Evolutionary conservation across 2,329 filamentous ascomycete genomes (phyloP), one percentile per base, ranked within the genome.

Genomic region (Talaromyces piceae): DNA sequence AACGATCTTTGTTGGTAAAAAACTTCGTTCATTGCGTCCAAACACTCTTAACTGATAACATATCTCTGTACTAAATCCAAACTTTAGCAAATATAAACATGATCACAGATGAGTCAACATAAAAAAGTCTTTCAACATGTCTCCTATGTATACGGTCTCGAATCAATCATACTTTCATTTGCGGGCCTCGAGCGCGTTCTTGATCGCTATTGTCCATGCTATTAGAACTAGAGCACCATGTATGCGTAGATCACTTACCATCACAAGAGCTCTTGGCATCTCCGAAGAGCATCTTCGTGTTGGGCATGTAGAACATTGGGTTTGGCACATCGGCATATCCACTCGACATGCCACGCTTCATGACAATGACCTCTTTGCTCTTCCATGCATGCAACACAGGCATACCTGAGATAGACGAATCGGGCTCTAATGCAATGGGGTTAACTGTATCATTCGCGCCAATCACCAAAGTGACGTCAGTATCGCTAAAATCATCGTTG

Each of bases 381-480:
- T 95, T 94, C 87, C 90, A 95, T 5, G 87, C 90, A 57, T 95
- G 87, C 59, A 95, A 73, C 20, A 95, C 89, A 0, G 90, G 90
- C 90, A 95, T 95, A 1, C 90, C 90, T 1, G 89, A 89, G 58
- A 95, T 95, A 0, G 88, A 79, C 53, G 84, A 88, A 27, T 87
- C 87, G 4, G 86, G 84, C 65, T 95, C 88, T 57, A 95, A 72
- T 0, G 90, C 88, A 60, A 91, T 91, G 0, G 90, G 90, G 62
- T 95, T 95, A 31, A 95, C 90, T 0, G 90, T 95, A 61, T 95
- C 90, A 60, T 95, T 95, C 7, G 90, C 90, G 3, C 90, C 90
- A 62, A 95, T 95, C 0, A 95, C 89, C 3, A 95, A 79, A 0
- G 88, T 90, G 8, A 95, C 76, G 61, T 95, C 90, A 0, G 90